These are phyloP conservation scores for Acanthamoeba rhysodes DNA, from an alignment of 208 protist genomes.

Conservation along the genomic window DNA sequence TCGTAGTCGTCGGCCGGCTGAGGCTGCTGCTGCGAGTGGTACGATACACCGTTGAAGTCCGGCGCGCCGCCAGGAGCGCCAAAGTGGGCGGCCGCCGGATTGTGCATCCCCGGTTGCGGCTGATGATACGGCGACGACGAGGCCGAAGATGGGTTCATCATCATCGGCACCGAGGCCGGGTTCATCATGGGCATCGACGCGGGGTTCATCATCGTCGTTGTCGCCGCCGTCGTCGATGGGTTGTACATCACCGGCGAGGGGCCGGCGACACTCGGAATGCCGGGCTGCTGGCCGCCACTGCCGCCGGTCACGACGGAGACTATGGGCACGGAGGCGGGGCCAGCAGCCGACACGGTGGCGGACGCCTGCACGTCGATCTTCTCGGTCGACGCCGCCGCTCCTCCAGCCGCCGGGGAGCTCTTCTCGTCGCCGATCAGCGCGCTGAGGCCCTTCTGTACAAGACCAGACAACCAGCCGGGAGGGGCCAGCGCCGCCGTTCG, in stretches of 20 bases:
- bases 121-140: no score
- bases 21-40: not conserved
- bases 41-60: no score
- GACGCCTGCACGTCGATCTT: not conserved
- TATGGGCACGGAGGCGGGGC: not conserved
- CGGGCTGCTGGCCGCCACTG: not conserved
- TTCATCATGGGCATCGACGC: no score
- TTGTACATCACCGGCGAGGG: not conserved
- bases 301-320: not conserved
- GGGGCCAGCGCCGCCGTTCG: not conserved
- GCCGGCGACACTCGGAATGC: no score
- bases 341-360: not conserved
- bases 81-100: no score
- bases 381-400: not conserved
- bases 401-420: not conserved
- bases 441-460: conserved; percentile 39
- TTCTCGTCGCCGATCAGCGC: conserved; percentile 10
- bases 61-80: no score
- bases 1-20: not conserved
- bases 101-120: no score
- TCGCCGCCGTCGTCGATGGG: no score
- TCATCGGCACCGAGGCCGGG: no score
- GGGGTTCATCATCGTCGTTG: no score
- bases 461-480: conserved; percentile 11
- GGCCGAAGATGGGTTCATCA: no score